phyloP scores from a whole-genome alignment of 768 basidiomycete genomes.

The Termitomyces sp. region DNA sequence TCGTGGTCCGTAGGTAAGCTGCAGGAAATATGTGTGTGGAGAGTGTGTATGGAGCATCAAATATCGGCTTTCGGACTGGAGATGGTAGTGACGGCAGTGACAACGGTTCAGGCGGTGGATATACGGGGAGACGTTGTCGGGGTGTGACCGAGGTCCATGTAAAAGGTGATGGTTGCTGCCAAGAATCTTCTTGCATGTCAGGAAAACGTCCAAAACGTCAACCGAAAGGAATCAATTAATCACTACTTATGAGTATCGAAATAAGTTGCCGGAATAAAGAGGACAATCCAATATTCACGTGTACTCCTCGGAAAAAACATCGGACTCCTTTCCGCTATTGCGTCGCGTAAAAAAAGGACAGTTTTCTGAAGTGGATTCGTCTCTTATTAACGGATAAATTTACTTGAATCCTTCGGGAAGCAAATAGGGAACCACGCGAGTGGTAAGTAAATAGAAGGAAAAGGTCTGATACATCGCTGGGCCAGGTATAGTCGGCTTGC shows the following conservation, averaged over 20 bases:
- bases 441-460: not conserved
- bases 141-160: constrained; percentile 22
- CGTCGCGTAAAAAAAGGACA: not conserved
- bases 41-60: constrained; percentile 33
- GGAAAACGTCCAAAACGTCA: not conserved
- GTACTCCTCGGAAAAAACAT: not conserved
- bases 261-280: not conserved
- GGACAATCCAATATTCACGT: not conserved
- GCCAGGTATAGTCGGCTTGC: not conserved
- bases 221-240: not conserved
- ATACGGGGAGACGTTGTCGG: constrained; percentile 27
- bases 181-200: constrained; percentile 11
- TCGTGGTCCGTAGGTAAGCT: constrained; percentile 43
- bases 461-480: not conserved
- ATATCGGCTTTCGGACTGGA: constrained; percentile 27
- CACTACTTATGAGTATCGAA: not conserved
- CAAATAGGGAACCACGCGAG: not conserved
- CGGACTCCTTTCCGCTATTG: not conserved
- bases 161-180: constrained; percentile 20
- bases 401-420: not conserved
- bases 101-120: constrained; percentile 33
- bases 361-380: not conserved
- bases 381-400: not conserved
- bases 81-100: constrained; percentile 34
- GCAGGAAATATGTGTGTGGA: constrained; percentile 56